A percentile compares a stretch with the other conserved stretches of the same genome.
Evolutionary conservation across 805 yeast genomes (phyloP).

Genomic region (Candida taoyuanica): DNA sequence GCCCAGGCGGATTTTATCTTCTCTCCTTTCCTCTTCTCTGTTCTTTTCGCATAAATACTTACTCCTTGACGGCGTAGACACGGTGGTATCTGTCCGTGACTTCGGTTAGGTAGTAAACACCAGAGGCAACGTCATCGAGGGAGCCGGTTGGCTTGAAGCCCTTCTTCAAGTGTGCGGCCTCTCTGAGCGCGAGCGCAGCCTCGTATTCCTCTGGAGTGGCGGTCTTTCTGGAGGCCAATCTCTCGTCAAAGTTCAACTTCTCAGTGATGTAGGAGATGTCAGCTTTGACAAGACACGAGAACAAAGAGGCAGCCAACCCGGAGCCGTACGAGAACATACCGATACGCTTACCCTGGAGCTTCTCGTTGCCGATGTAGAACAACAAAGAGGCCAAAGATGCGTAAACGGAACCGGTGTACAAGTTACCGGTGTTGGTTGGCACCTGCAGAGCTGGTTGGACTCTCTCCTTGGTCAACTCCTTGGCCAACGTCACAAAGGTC

Average conservation of each 20-base stretch:
- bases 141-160: slow-evolving; percentile 75
- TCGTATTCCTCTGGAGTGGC: slow-evolving; percentile 80
- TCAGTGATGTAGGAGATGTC: slow-evolving; percentile 67
- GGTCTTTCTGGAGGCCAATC: slow-evolving; percentile 58
- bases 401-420: slow-evolving; percentile 94
- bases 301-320: slow-evolving; percentile 90
- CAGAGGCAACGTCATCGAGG: slow-evolving; percentile 62
- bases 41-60: too few species aligned
- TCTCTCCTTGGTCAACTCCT: slow-evolving; percentile 56
- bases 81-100: slow-evolving; percentile 90
- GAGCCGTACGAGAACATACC: slow-evolving; percentile 97
- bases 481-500: slow-evolving; percentile 73
- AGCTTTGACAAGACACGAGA: slow-evolving; percentile 73
- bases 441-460: slow-evolving; percentile 78
- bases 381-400: slow-evolving; percentile 81
- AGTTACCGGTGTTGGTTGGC: slow-evolving; percentile 96
- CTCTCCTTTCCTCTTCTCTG: too few species aligned
- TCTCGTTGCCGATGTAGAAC: slow-evolving; percentile 66
- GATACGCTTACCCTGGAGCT: slow-evolving; percentile 76
- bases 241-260: slow-evolving; percentile 61
- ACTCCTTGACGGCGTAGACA: slow-evolving; percentile 64
- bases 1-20: too few species aligned
- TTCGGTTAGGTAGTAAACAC: slow-evolving; percentile 78
- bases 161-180: slow-evolving; percentile 81
- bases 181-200: slow-evolving; percentile 78